Evolutionary conservation across 495 filamentous ascomycete species (phyloP), one percentile per base, ranked within the genome.

Genomic region (Letharia columbiana): DNA sequence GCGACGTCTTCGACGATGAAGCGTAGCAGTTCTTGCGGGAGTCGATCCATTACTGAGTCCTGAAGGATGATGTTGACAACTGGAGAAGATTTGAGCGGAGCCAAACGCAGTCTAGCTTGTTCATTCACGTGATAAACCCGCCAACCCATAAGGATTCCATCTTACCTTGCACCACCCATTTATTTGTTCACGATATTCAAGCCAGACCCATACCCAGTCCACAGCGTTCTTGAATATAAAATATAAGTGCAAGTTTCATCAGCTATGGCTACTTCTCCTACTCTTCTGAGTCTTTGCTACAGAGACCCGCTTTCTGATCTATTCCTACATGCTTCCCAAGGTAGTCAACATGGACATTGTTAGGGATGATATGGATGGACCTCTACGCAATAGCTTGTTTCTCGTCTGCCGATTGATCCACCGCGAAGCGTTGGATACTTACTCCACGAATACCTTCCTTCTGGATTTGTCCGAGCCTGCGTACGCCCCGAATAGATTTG

Each of bases 281-380:
- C 6, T 1, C 33, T 62, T 12, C 20, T 62, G 2, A 47, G 31
- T 10, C 10, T 62, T 62, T 45, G 42, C 42, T 4, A 9, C 37
- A 4, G 60, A 62, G 42, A 62, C 49, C 11, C 60, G 42, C 31
- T 15, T 1, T 31, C 60, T 49, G 9, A 62, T 62, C n/a, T 62
- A 62, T 15, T 62, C 60, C 4, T 39, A 45, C 60, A 17, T 49
- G 60, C 42, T 61, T 42, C 33, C 42, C 58, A 60, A 41, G 10
- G 17, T 10, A 9, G 17, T 20, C 59, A 28, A 42, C 42, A 39
- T 61, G 4, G 31, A 61, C 37, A 61, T 61, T 7, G 37, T 61
- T 8, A n/a, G 40, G 11, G 42, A 42, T 44, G 13, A 61, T 28
- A 61, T 61, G 59, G 59, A 61, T 28, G 18, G n/a, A 40, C 37